Conservation (phyloP, 345 rosid species). For the Gossypium rotundifolium region DNA sequence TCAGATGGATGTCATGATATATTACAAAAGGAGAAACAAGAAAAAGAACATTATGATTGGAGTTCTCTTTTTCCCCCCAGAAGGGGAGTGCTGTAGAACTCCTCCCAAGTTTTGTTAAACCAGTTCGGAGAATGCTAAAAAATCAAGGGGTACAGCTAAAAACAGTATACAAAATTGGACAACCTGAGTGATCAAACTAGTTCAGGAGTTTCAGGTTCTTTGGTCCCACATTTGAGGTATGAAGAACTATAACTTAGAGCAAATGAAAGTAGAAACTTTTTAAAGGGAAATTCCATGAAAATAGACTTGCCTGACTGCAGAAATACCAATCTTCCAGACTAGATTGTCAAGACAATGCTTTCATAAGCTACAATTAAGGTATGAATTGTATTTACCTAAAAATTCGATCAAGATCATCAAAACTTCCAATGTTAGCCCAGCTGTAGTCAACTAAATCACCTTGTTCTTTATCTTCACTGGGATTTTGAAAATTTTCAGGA, state of each 20-base stretch:
- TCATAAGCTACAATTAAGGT: conserved; percentile 8
- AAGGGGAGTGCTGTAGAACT: background rate
- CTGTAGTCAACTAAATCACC: conserved; percentile 74
- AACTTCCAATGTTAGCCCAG: conserved; percentile 94
- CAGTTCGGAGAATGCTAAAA: background rate
- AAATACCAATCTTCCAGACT: background rate
- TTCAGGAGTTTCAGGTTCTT: background rate
- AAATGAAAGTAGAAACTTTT: background rate
- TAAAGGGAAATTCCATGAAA: background rate
- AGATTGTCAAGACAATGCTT: conserved; percentile 7
- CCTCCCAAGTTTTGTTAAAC: background rate
- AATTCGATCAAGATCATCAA: conserved; percentile 88
- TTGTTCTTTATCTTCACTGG: conserved; percentile 54
- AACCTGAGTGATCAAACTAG: background rate
- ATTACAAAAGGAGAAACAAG: background rate
- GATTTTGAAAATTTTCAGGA: conserved; percentile 45
- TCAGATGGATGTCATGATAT: conserved; percentile 40
- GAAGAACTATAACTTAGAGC: background rate
- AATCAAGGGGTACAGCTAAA: background rate
- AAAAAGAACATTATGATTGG: background rate
- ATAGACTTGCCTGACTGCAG: background rate
- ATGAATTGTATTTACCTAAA: conserved; percentile 62
- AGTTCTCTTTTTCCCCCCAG: background rate
- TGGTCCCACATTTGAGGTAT: background rate
- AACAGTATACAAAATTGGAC: background rate